These are phyloP conservation scores for Euphorbia neoarborescens DNA, from an alignment of 441 rosid genomes.

Conservation along the genomic window DNA sequence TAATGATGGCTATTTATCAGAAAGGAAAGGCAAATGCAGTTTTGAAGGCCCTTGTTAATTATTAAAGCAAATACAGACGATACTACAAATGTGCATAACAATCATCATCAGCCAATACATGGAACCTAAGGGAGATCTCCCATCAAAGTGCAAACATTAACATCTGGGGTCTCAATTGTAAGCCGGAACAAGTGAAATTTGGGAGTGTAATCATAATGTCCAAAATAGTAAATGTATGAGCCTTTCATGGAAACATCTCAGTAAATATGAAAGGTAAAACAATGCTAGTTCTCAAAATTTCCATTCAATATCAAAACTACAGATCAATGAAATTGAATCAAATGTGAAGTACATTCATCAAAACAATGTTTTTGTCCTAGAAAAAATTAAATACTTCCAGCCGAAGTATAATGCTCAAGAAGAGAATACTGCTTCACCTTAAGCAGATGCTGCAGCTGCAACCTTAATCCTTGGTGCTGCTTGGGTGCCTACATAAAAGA, in stretches of 20 bases:
- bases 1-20: too few species aligned
- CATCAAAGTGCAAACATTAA: too few species aligned
- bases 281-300: background rate
- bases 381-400: constrained; percentile 1
- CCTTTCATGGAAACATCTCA: background rate
- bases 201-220: background rate
- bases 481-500: constrained; percentile 40
- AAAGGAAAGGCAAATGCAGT: too few species aligned
- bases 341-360: constrained; percentile 9
- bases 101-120: too few species aligned
- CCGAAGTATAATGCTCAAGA: too few species aligned
- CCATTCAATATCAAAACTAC: constrained; percentile 24
- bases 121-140: too few species aligned
- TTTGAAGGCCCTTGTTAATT: too few species aligned
- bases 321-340: constrained; percentile 19
- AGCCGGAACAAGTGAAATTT: too few species aligned
- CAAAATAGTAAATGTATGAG: background rate
- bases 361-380: constrained; percentile 18
- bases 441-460: constrained; percentile 53
- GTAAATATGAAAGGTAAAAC: constrained; percentile 5
- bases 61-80: too few species aligned
- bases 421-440: constrained; percentile 12
- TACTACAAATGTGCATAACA: too few species aligned
- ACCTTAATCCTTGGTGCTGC: constrained; percentile 66
- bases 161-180: too few species aligned